A percentile compares a stretch with the other conserved stretches of the same genome.
phyloP scores from a whole-genome alignment of 2,329 filamentous ascomycete species.

The Fusarium burgessii region DNA sequence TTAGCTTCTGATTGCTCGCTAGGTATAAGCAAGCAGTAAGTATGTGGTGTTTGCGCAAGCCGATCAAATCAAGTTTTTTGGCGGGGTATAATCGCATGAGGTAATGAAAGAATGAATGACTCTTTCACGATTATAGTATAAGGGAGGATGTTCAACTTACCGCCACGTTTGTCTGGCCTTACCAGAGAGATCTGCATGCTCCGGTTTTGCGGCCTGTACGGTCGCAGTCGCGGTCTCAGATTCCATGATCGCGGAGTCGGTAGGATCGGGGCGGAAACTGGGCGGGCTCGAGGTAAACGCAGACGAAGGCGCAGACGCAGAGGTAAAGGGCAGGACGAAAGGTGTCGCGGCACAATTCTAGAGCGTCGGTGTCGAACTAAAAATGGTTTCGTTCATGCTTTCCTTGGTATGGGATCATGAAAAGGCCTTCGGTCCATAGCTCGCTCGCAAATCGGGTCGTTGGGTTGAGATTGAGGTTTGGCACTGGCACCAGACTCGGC shows the following conservation, averaged over 20 bases:
- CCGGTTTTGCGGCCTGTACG: slow-evolving; percentile 26
- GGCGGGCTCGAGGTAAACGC: slow-evolving; percentile 15
- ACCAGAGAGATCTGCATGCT: slow-evolving; percentile 40
- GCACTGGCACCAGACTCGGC: slow-evolving; percentile 50
- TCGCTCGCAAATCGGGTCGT: slow-evolving; percentile 45
- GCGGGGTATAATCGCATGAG: slow-evolving; percentile 11
- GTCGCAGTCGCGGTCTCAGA: slow-evolving; percentile 22
- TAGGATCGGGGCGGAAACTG: slow-evolving; percentile 18
- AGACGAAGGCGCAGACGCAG: slow-evolving; percentile 9
- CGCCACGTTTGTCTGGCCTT: slow-evolving; percentile 56
- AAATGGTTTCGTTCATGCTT: slow-evolving; percentile 52
- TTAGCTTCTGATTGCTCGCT: slow-evolving; percentile 38
- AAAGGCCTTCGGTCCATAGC: slow-evolving; percentile 52
- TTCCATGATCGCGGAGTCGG: slow-evolving; percentile 41
- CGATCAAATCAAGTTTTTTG: slow-evolving; percentile 9
- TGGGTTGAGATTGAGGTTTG: slow-evolving; percentile 37
- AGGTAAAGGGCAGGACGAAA: slow-evolving; percentile 30
- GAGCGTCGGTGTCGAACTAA: slow-evolving; percentile 42
- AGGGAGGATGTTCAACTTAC: slow-evolving; percentile 48
- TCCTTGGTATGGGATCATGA: slow-evolving; percentile 47
- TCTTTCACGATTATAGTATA: not conserved
- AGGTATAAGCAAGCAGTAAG: not conserved
- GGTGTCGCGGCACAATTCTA: slow-evolving; percentile 35
- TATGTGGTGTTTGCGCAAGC: slow-evolving; percentile 18
- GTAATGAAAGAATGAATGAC: not conserved